Percentiles rank a stretch among this genome's conserved stretches.
Conservation (phyloP, 345 rosid genomes). For the Camelina neglecta region DNA sequence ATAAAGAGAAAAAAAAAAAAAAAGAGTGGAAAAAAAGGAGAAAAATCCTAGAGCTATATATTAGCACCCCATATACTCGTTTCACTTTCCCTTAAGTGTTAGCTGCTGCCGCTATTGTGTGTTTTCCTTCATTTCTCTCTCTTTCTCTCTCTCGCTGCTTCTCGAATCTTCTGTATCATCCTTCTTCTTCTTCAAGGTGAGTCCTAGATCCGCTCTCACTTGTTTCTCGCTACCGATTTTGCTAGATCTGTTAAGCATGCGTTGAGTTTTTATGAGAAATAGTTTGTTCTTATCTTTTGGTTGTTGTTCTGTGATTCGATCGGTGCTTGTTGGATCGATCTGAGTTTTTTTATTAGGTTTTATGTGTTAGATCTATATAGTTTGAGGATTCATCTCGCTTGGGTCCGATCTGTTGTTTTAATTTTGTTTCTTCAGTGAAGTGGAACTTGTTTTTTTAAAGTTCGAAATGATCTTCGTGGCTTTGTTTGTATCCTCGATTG, state of each 20-base stretch:
- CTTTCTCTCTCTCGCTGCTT: slow-evolving; percentile 33
- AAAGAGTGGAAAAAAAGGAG: slow-evolving; percentile 15
- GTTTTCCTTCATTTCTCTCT: slow-evolving; percentile 17
- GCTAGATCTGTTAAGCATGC: slow-evolving; percentile 38
- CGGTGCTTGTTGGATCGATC: slow-evolving; percentile 24
- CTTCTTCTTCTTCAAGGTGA: slow-evolving; percentile 24
- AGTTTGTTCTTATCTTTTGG: background rate
- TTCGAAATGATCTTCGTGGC: slow-evolving; percentile 14
- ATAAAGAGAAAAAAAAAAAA: background rate
- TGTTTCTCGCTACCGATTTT: background rate
- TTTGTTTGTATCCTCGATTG: background rate
- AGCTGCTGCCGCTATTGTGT: slow-evolving; percentile 41
- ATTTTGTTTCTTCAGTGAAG: slow-evolving; percentile 5
- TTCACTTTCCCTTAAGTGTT: slow-evolving; percentile 15
- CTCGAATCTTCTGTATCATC: slow-evolving; percentile 37
- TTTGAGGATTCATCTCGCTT: background rate
- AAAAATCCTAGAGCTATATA: slow-evolving; percentile 41
- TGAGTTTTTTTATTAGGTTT: slow-evolving; percentile 17
- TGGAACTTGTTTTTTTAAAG: slow-evolving; percentile 3
- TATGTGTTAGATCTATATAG: slow-evolving; percentile 32
- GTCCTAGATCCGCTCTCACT: slow-evolving; percentile 32
- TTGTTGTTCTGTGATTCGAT: background rate
- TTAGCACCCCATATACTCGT: slow-evolving; percentile 29
- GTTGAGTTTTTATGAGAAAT: slow-evolving; percentile 4
- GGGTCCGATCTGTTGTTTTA: background rate